phyloP scores from a whole-genome alignment of 2,329 filamentous ascomycete genomes.

The Tothia fuscella region DNA sequence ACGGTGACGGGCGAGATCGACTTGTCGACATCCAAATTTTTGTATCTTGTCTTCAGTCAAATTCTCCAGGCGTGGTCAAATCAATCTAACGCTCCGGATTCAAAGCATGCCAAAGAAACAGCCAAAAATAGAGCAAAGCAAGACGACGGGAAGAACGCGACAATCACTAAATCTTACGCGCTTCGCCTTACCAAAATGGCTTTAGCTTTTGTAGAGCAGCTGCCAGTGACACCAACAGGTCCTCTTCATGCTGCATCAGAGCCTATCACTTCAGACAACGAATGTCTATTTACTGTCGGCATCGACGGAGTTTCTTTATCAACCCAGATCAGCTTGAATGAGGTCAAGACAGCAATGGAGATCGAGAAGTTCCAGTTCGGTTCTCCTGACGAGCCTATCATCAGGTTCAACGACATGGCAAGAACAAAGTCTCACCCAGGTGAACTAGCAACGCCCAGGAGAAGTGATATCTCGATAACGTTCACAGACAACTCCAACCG shows the following conservation, averaged over 20 bases:
- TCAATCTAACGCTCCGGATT: too few relatives aligned
- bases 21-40: constrained; percentile 22
- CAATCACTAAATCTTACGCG: background rate
- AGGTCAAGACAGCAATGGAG: constrained; percentile 10
- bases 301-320: constrained; percentile 15
- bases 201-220: constrained; percentile 4
- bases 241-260: background rate
- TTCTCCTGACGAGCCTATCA: constrained; percentile 36
- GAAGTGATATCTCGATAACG: constrained; percentile 19
- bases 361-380: constrained; percentile 35
- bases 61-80: background rate
- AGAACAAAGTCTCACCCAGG: constrained; percentile 34
- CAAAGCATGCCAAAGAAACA: too few relatives aligned
- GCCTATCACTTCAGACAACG: constrained; percentile 10
- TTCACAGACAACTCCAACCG: constrained; percentile 18
- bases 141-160: background rate
- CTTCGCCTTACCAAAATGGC: background rate
- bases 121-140: too few relatives aligned
- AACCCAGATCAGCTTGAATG: constrained; percentile 12
- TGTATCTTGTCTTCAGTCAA: constrained; percentile 19
- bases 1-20: constrained; percentile 24
- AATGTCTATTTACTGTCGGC: constrained; percentile 5
- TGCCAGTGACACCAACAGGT: background rate
- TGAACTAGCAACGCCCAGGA: constrained; percentile 21
- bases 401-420: constrained; percentile 39